A percentile compares a stretch with the other conserved stretches of the same genome.
These are phyloP conservation scores for Kodamaea hsintzibuensis DNA, from an alignment of 805 yeast genomes.

Conservation along the genomic window DNA sequence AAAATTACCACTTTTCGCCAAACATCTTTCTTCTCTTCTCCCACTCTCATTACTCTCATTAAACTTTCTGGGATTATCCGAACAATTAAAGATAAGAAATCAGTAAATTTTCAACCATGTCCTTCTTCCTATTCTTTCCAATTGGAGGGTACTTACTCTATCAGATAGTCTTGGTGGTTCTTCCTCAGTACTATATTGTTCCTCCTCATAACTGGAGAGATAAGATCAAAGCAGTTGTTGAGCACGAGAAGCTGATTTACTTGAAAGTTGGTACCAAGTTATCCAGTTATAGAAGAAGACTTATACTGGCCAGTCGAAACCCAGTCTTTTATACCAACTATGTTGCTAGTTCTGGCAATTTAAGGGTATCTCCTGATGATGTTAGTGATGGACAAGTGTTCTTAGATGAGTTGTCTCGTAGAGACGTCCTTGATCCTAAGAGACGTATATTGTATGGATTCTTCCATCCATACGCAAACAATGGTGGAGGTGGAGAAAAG, in stretches of 20 bases:
- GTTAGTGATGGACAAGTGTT: constrained; percentile 22
- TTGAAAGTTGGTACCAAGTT: constrained; percentile 36
- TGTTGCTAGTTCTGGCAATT: constrained; percentile 30
- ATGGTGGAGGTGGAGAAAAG: constrained; percentile 98
- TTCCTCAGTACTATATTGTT: constrained; percentile 37
- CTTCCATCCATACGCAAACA: constrained; percentile 93
- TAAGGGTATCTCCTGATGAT: constrained; percentile 35
- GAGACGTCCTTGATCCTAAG: constrained; percentile 36
- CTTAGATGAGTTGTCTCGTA: constrained; percentile 26
- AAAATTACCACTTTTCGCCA: not conserved
- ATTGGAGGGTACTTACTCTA: constrained; percentile 16
- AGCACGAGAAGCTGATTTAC: constrained; percentile 36
- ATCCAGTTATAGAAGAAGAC: constrained; percentile 40
- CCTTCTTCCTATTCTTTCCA: constrained; percentile 8
- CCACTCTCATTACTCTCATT: no score
- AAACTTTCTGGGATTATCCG: not conserved
- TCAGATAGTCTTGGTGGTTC: constrained; percentile 22
- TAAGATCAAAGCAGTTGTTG: constrained; percentile 32
- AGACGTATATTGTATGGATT: constrained; percentile 67
- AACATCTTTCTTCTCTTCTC: not conserved
- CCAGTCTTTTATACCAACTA: constrained; percentile 43
- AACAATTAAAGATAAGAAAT: not conserved
- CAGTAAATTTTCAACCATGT: not conserved
- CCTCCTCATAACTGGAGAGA: constrained; percentile 43
- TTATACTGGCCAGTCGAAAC: constrained; percentile 33